Conservation (phyloP, 371 early-diverging fungal species). For the Rhizomucor pusillus region DNA sequence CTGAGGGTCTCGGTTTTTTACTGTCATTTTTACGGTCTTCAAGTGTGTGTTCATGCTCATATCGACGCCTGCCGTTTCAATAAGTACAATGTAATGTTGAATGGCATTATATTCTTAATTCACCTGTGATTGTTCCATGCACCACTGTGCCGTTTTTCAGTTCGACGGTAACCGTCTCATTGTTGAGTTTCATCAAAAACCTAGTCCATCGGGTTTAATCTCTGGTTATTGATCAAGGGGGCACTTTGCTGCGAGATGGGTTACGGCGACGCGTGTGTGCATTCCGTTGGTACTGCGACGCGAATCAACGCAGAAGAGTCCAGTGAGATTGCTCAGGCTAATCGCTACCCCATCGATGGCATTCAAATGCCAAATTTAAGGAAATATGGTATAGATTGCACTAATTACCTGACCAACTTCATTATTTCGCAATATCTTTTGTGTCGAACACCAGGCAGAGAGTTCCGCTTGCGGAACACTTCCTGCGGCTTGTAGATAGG, state of each 20-base stretch:
- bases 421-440: slow-evolving; percentile 7
- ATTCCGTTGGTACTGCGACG: too few relatives aligned
- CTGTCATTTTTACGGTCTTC: slow-evolving; percentile 97
- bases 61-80: slow-evolving; percentile 74
- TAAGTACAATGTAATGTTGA: background rate
- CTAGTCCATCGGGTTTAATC: slow-evolving; percentile 29
- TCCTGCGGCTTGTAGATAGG: too few relatives aligned
- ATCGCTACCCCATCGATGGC: too few relatives aligned
- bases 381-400: too few relatives aligned
- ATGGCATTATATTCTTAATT: background rate
- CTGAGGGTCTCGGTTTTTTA: slow-evolving; percentile 89
- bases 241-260: too few relatives aligned
- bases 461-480: too few relatives aligned
- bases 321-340: too few relatives aligned
- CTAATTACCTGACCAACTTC: slow-evolving; percentile 20
- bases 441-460: too few relatives aligned
- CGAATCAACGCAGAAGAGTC: too few relatives aligned
- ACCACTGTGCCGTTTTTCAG: slow-evolving; percentile 95
- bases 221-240: too few relatives aligned
- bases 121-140: slow-evolving; percentile 91
- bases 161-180: slow-evolving; percentile 95
- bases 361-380: too few relatives aligned
- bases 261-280: too few relatives aligned
- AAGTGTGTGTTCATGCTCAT: slow-evolving; percentile 99
- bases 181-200: slow-evolving; percentile 93